Conservation (phyloP, 2,329 filamentous ascomycete species). For the Thelonectria olida region DNA sequence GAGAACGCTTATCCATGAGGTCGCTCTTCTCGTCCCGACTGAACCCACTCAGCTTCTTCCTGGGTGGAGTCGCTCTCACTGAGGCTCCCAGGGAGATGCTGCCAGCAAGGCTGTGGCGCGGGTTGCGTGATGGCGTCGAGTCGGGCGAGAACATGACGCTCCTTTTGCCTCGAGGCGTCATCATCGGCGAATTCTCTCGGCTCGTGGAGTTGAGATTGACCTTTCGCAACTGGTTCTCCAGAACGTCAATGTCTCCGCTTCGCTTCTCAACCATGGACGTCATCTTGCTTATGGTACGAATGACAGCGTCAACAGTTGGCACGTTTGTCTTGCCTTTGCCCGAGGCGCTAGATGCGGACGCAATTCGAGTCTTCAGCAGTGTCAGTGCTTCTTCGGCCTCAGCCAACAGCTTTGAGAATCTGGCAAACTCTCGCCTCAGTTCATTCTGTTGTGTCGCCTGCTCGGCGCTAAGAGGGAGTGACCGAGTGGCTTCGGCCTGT, state of each 20-base stretch:
- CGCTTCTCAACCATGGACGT: conserved; percentile 91
- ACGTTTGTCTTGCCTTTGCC: conserved; percentile 60
- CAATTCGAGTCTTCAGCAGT: conserved; percentile 81
- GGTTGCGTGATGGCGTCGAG: conserved; percentile 50
- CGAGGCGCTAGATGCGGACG: conserved; percentile 61
- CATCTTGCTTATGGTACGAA: conserved; percentile 92
- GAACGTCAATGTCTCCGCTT: conserved; percentile 87
- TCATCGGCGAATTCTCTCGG: conserved; percentile 54
- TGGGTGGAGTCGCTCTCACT: conserved; percentile 55
- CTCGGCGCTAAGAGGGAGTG: conserved; percentile 83
- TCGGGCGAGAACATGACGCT: conserved; percentile 56
- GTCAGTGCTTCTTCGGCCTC: conserved; percentile 84
- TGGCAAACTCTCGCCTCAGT: conserved; percentile 78
- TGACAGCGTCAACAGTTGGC: conserved; percentile 91
- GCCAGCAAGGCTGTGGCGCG: conserved; percentile 51
- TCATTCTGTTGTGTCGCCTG: conserved; percentile 86
- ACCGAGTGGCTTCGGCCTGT: conserved; percentile 69
- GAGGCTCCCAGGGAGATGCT: conserved; percentile 53
- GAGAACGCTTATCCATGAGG: conserved; percentile 63
- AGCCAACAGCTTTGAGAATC: conserved; percentile 77
- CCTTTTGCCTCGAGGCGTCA: conserved; percentile 49
- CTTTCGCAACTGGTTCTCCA: conserved; percentile 87
- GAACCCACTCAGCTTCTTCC: conserved; percentile 71
- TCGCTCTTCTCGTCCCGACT: conserved; percentile 66
- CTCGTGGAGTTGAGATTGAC: conserved; percentile 63